A percentile compares a stretch with the other conserved stretches of the same genome.
These are phyloP conservation scores for Alternaria ventricosa DNA, from an alignment of 2,329 filamentous ascomycete species.

Conservation along the genomic window DNA sequence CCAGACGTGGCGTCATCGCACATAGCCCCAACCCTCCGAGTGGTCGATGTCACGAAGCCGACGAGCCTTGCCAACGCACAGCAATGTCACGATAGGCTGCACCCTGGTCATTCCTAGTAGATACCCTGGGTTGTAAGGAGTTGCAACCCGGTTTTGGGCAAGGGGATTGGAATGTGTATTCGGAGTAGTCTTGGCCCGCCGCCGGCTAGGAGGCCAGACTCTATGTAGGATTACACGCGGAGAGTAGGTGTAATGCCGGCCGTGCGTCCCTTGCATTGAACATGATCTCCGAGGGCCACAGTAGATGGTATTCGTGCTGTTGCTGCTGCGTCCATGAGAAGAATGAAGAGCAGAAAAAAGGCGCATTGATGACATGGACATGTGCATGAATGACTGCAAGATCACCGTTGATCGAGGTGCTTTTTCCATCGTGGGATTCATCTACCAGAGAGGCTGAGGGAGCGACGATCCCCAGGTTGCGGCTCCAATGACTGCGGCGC, in stretches of 20 bases:
- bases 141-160: conserved; percentile 2
- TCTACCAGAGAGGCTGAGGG: neutral
- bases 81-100: conserved; percentile 17
- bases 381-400: neutral
- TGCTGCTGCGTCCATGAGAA: neutral
- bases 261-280: conserved; percentile 17
- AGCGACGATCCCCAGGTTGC: conserved; percentile 12
- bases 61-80: conserved; percentile 22
- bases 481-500: conserved; percentile 20
- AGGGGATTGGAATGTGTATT: neutral
- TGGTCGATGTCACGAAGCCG: conserved; percentile 11
- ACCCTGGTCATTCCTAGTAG: conserved; percentile 5
- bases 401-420: neutral
- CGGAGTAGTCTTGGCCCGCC: neutral
- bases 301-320: neutral
- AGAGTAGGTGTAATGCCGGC: neutral
- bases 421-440: neutral
- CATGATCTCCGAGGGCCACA: conserved; percentile 19
- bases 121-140: conserved; percentile 7
- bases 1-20: conserved; percentile 25
- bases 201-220: neutral
- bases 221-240: neutral
- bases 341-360: neutral
- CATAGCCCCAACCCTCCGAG: conserved; percentile 6
- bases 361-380: neutral